phyloP scores from a whole-genome alignment of 768 basidiomycete species.

The Russula sp. region DNA sequence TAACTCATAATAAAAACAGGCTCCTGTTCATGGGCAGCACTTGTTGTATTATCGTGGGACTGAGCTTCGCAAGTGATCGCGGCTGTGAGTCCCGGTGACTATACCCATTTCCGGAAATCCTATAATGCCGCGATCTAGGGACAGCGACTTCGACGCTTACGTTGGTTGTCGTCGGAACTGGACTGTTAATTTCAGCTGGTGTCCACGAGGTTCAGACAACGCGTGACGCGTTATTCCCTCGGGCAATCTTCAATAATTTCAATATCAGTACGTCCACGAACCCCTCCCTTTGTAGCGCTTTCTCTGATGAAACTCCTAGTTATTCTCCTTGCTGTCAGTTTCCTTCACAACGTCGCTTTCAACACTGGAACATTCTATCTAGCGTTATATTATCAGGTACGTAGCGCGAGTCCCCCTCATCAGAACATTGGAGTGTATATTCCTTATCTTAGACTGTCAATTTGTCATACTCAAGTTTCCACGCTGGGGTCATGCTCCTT shows the following conservation, averaged over 20 bases:
- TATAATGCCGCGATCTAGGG: conserved; percentile 40
- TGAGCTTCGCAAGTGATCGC: conserved; percentile 61
- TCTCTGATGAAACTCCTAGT: conserved; percentile 35
- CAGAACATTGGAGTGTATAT: not conserved
- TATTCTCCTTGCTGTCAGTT: conserved; percentile 56
- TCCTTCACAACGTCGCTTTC: conserved; percentile 79
- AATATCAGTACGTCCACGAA: conserved; percentile 44
- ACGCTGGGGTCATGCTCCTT: conserved; percentile 67
- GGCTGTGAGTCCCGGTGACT: conserved; percentile 49
- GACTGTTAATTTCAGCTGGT: conserved; percentile 50
- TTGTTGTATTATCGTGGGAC: conserved; percentile 66
- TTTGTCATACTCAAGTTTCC: conserved; percentile 52
- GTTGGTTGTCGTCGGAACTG: conserved; percentile 49
- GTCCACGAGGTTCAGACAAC: conserved; percentile 61
- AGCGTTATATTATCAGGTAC: conserved; percentile 74
- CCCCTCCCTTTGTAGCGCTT: not conserved
- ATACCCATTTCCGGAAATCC: not conserved
- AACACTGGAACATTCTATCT: conserved; percentile 84
- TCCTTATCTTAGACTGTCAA: conserved; percentile 49
- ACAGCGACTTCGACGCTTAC: conserved; percentile 49
- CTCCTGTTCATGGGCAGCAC: conserved; percentile 70
- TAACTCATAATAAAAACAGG: conserved; percentile 33
- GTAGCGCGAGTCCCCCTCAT: conserved; percentile 9
- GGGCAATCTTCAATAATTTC: conserved; percentile 48
- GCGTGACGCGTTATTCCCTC: conserved; percentile 68